A percentile compares a stretch with the other conserved stretches of the same genome.
These are phyloP conservation scores for Cynanchum wilfordii DNA, from an alignment of 257 asterid species.

Conservation along the genomic window DNA sequence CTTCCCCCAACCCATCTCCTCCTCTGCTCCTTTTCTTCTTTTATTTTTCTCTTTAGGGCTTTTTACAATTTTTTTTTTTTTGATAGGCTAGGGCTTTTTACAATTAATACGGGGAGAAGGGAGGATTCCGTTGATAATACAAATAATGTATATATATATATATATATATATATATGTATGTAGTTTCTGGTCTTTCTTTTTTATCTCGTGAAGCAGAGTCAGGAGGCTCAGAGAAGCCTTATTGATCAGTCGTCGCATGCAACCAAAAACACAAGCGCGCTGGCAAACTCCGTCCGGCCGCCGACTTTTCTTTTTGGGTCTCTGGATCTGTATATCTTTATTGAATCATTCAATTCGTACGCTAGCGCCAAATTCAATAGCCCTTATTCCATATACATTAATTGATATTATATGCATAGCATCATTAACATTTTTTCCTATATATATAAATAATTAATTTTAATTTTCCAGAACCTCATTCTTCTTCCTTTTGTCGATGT, in stretches of 20 bases:
- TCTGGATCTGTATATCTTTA: background rate
- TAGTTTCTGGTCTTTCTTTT: background rate
- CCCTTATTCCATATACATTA: background rate
- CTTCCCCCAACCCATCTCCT: too few relatives aligned
- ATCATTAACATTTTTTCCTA: background rate
- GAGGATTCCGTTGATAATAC: too few relatives aligned
- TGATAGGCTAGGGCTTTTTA: background rate
- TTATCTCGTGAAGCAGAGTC: background rate
- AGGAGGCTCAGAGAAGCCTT: constrained; percentile 1
- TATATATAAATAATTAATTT: too few relatives aligned
- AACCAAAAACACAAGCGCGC: background rate
- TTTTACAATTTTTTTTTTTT: too few relatives aligned
- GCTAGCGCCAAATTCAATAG: background rate
- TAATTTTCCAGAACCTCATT: too few relatives aligned
- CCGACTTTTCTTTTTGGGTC: constrained; percentile 3
- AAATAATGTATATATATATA: too few relatives aligned
- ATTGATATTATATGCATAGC: background rate
- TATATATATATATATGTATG: too few relatives aligned
- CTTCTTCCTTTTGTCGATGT: too few relatives aligned
- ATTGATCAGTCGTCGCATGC: background rate
- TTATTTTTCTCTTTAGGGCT: background rate
- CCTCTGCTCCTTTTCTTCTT: background rate
- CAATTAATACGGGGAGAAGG: too few relatives aligned
- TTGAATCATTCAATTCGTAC: constrained; percentile 7
- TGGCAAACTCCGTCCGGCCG: constrained; percentile 4